Conservation (phyloP, 2,329 filamentous ascomycete species). For the Venturia asperata region DNA sequence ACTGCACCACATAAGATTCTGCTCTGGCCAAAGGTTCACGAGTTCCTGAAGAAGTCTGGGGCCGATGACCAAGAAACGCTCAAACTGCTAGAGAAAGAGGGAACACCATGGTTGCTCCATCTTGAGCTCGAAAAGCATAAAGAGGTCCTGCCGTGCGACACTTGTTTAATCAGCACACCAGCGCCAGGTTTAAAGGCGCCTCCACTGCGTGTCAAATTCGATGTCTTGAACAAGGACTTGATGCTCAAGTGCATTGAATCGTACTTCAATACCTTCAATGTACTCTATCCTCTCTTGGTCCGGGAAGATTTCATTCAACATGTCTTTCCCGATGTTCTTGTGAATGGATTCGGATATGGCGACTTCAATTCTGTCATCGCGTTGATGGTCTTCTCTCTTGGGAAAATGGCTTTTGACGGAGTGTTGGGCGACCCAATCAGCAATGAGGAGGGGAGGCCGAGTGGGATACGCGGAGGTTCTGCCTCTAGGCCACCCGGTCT, state of each 20-base stretch:
- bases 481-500: slow-evolving; percentile 48
- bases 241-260: slow-evolving; percentile 47
- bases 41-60: slow-evolving; percentile 29
- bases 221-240: slow-evolving; percentile 40
- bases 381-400: slow-evolving; percentile 52
- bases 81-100: slow-evolving; percentile 32
- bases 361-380: slow-evolving; percentile 46
- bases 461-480: slow-evolving; percentile 49
- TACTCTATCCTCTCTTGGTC: slow-evolving; percentile 52
- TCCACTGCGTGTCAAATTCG: slow-evolving; percentile 25
- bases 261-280: slow-evolving; percentile 55
- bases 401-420: slow-evolving; percentile 50
- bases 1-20: slow-evolving; percentile 23
- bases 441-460: slow-evolving; percentile 39
- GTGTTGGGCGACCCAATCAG: slow-evolving; percentile 38
- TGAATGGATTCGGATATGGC: slow-evolving; percentile 44
- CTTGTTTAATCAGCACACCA: slow-evolving; percentile 20
- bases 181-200: slow-evolving; percentile 1
- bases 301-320: slow-evolving; percentile 44
- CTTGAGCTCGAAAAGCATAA: slow-evolving; percentile 30
- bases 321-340: slow-evolving; percentile 41
- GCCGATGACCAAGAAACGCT: slow-evolving; percentile 26
- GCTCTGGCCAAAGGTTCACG: slow-evolving; percentile 22
- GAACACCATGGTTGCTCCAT: slow-evolving; percentile 34
- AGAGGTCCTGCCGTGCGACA: slow-evolving; percentile 26